Percentiles rank a stretch among this genome's conserved stretches.
These are phyloP conservation scores for Elongisporangium anandrum DNA, from an alignment of 352 stramenopile genomes.

Conservation along the genomic window DNA sequence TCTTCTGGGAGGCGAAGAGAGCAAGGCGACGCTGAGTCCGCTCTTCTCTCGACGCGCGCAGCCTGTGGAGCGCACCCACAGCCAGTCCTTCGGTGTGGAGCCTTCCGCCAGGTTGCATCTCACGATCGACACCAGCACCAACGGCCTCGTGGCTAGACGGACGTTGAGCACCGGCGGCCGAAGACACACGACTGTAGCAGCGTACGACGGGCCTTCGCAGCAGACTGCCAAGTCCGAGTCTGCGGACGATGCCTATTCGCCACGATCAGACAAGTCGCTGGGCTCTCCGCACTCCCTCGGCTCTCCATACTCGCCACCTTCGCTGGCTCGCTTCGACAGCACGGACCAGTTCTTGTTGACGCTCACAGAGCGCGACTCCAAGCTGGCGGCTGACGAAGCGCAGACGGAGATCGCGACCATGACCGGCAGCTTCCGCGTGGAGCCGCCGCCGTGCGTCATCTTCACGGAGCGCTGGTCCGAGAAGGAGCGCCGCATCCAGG, in stretches of 20 bases:
- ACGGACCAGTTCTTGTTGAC: slow-evolving; percentile 70
- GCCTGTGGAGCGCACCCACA: slow-evolving; percentile 10
- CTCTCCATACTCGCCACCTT: slow-evolving; percentile 50
- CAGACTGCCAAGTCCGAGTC: slow-evolving; percentile 1
- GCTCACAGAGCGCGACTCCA: slow-evolving; percentile 68
- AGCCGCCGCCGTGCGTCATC: slow-evolving; percentile 44
- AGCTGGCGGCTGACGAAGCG: slow-evolving; percentile 54
- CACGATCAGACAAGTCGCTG: slow-evolving; percentile 47
- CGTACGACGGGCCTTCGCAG: background rate
- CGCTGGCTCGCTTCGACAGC: slow-evolving; percentile 64
- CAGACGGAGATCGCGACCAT: slow-evolving; percentile 17
- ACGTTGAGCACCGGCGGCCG: background rate
- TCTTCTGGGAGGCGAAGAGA: slow-evolving; percentile 18
- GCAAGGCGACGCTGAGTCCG: slow-evolving; percentile 4
- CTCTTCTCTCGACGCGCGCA: slow-evolving; percentile 14
- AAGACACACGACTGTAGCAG: background rate
- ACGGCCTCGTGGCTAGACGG: background rate
- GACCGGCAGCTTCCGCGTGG: background rate
- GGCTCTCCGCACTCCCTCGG: slow-evolving; percentile 48
- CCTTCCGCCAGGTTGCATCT: slow-evolving; percentile 23
- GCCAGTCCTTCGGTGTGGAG: background rate
- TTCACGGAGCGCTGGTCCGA: slow-evolving; percentile 96
- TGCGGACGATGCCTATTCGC: slow-evolving; percentile 41
- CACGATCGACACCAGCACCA: slow-evolving; percentile 41
- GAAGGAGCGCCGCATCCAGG: slow-evolving; percentile 90